Base-by-base conservation (phyloP, 2,329 filamentous ascomycete species). In the Monosporascus sp. region DNA sequence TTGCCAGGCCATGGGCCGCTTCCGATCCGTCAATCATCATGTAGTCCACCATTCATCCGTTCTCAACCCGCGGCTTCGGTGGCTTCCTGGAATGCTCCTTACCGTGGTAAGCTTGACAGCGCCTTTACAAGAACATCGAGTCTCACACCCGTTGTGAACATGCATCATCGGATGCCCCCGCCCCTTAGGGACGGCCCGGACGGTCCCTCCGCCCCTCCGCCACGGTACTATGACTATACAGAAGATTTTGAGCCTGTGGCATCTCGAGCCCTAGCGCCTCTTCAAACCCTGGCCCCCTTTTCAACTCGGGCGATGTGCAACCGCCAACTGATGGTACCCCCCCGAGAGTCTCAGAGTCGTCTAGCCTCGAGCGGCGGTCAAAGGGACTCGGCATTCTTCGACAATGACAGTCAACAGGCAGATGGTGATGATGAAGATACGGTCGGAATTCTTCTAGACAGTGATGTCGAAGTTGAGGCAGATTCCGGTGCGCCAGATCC, bases 211-310 rank as follows among this genome's bases (percentile, higher is more conserved):
- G 65, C 52, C 59, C 67, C 46, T 52, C 60, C 37, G 61, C 70
- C 54, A 69, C 75, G 44, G 40, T 81, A 80, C 60, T 81, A 81
- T 56, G 79, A 82, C 60, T 81, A 81, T 59, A 76, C 71, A 19
- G 79, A 81, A 57, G 74, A 72, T 3, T 81, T 81, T 50, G 75
- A 79, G 19, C 68, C 63, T 45, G 64, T 61, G 19, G 52, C 56
- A 20, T 54, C 62, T 31, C 59, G 49, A 7, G 48, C 51, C 7
- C 27, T 19, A 40, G 56, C 61, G 8, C 57, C 59, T 31, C 27
- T 56, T 34, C 59, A 62, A n/a, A 55, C 59, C 14, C 48, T 63
- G 9, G 58, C 56, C 14, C 60, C 65, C 22, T 45, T 61, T 17
- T 57, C 59, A 26, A 60, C 58, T 16, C 62, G 55, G 34, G 47